Evolutionary conservation across 164 flowering plant genomes (phyloP), one percentile per base, ranked within the genome.

Genomic region (Houttuynia cordata): DNA sequence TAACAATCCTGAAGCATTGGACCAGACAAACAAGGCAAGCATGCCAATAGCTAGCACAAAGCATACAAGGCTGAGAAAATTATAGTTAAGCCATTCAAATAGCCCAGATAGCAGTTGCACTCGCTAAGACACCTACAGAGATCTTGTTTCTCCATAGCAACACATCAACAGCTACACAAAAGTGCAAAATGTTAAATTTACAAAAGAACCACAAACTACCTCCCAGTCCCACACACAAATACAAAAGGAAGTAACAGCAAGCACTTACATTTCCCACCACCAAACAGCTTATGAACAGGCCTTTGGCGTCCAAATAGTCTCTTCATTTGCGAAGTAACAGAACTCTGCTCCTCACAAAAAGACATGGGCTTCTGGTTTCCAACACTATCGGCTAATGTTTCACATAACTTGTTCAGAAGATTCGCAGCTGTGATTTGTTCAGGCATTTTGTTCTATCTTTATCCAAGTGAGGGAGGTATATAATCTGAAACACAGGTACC

Each of bases 101-200:
- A 91, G 79, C 78, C 96, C 83, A 91, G 51, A 80, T 66, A 18
- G 69, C 73, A 18, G 98, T 91, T 54, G 92, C 92, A 70, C 75
- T 80, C 53, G 77, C 61, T 66, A 91, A 64, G 24, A 85, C 84
- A 63, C 98, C 63, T 8, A 87, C 90, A 14, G 98, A 91, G 51
- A 88, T 88, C 82, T 91, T 91, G 78, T 88, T 88, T 81, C 96
- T 88, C 98, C 98, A 91, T 54, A 91, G 64, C 71, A 91, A 69
- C 51, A 85, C 91, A 77, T 91, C 98, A 70, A 96, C 98, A 80
- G 95, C 98, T 91, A 59, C 71, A 80, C 15, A 52, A 30, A 30
- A 30, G 37, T 2, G 37, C 37, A 30, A 30, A 30, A 30, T 2
- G 6, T 30, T 2, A 30, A 30, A 2, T 30, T 30, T 6, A 30